Conservation (phyloP, 768 basidiomycete genomes). For the Tulasnella sp. region DNA sequence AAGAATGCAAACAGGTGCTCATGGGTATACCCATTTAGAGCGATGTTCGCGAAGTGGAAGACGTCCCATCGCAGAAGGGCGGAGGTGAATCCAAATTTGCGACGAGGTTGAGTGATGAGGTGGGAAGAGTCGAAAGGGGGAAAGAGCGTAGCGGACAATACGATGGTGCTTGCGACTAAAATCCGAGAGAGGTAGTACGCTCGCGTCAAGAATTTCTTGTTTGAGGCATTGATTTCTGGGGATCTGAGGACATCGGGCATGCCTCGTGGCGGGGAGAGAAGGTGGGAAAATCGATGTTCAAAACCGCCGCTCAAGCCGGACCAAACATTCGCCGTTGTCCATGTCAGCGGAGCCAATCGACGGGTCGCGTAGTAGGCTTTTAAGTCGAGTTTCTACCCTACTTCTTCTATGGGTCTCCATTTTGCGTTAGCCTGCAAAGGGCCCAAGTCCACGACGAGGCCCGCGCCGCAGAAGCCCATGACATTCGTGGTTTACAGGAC, state of each 20-base stretch:
- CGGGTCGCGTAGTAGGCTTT: too few species aligned
- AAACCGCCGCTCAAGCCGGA: too few species aligned
- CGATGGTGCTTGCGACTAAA: not conserved
- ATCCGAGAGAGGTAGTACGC: not conserved
- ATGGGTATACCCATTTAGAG: constrained; percentile 57
- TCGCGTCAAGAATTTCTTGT: not conserved
- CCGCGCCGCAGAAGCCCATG: too few species aligned
- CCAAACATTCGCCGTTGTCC: too few species aligned
- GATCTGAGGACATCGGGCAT: not conserved
- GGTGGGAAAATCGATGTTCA: not conserved
- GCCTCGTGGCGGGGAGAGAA: not conserved
- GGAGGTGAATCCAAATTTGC: constrained; percentile 11
- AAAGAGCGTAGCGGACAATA: not conserved
- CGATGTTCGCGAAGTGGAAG: constrained; percentile 77
- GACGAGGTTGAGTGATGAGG: constrained; percentile 24
- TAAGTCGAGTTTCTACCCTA: too few species aligned
- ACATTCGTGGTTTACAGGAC: too few species aligned
- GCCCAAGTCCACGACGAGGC: too few species aligned
- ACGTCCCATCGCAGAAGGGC: constrained; percentile 81
- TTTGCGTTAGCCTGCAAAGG: too few species aligned
- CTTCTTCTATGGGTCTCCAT: too few species aligned
- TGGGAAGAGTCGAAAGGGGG: constrained; percentile 34
- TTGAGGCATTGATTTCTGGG: not conserved
- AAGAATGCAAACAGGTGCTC: constrained; percentile 92
- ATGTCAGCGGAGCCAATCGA: too few species aligned